Evolutionary conservation across 1,139 yeast species (phyloP).

Genomic region (Suhomyces choctaworum): DNA sequence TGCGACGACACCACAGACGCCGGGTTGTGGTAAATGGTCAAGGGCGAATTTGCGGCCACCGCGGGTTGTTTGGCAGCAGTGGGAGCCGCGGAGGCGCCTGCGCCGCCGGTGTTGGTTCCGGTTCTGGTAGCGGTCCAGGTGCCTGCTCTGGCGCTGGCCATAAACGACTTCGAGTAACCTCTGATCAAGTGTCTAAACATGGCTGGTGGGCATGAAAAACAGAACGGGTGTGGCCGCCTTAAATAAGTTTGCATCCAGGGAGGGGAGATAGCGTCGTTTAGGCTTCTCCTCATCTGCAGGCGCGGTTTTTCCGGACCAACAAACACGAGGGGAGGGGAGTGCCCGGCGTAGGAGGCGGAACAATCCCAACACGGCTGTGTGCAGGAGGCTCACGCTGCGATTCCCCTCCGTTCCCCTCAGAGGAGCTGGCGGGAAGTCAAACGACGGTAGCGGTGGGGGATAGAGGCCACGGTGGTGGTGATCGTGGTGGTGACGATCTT

Average conservation of each 20-base stretch:
- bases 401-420: slow-evolving; percentile 6
- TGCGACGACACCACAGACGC: slow-evolving; percentile 27
- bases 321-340: slow-evolving; percentile 4
- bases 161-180: slow-evolving; percentile 10
- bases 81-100: slow-evolving; percentile 5
- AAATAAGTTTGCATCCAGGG: slow-evolving; percentile 11
- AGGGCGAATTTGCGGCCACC: slow-evolving; percentile 11
- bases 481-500: too few relatives aligned
- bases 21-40: slow-evolving; percentile 37
- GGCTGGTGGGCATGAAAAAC: slow-evolving; percentile 1
- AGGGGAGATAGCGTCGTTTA: slow-evolving; percentile 15
- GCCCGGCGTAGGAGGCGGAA: slow-evolving; percentile 5
- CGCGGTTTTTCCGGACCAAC: slow-evolving; percentile 13
- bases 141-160: slow-evolving; percentile 8
- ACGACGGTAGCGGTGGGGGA: too few relatives aligned
- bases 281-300: slow-evolving; percentile 7
- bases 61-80: background rate
- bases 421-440: slow-evolving; percentile 4
- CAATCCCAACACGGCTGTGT: slow-evolving; percentile 7
- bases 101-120: background rate
- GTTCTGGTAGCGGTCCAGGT: slow-evolving; percentile 8
- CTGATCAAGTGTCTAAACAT: slow-evolving; percentile 16
- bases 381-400: background rate
- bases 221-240: slow-evolving; percentile 1
- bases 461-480: too few relatives aligned